A percentile compares a stretch with the other conserved stretches of the same genome.
phyloP scores from a whole-genome alignment of 257 asterid genomes.

The Pogostemon cablin region DNA sequence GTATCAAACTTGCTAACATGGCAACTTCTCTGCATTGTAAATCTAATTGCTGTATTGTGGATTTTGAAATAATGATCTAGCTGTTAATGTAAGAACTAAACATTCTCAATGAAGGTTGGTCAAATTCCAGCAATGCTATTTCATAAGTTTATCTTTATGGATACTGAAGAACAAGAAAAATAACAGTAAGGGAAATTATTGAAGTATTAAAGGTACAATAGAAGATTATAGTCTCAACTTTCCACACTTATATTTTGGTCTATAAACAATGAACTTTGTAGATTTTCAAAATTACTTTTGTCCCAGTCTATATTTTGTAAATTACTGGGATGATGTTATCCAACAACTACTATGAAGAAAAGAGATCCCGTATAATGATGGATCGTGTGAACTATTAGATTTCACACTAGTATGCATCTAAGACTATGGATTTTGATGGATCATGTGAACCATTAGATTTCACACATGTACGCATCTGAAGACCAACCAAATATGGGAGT shows the following conservation, averaged over 20 bases:
- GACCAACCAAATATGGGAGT: conserved; percentile 20
- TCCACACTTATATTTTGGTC: conserved; percentile 20
- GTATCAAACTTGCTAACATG: not conserved
- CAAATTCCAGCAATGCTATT: not conserved
- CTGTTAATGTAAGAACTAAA: conserved; percentile 9
- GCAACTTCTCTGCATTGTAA: conserved; percentile 14
- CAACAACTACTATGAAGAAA: conserved; percentile 35
- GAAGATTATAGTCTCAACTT: not conserved
- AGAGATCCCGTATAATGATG: conserved; percentile 18
- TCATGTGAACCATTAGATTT: conserved; percentile 35
- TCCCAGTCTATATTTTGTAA: conserved; percentile 35
- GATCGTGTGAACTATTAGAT: conserved; percentile 31
- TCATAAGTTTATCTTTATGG: conserved; percentile 1
- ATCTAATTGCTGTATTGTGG: conserved; percentile 7
- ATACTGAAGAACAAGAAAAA: conserved; percentile 14
- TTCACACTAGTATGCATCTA: conserved; percentile 28
- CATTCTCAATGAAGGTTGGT: conserved; percentile 1
- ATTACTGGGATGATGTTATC: conserved; percentile 35
- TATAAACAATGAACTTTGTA: conserved; percentile 29
- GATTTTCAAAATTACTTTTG: conserved; percentile 23
- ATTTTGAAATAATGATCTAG: conserved; percentile 17
- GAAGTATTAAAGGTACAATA: conserved; percentile 11
- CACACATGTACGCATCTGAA: conserved; percentile 21
- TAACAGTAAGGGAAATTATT: not conserved
- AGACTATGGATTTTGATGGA: conserved; percentile 18